phyloP scores from a whole-genome alignment of 2,329 filamentous ascomycete genomes.

The Arachnopeziza araneosa region DNA sequence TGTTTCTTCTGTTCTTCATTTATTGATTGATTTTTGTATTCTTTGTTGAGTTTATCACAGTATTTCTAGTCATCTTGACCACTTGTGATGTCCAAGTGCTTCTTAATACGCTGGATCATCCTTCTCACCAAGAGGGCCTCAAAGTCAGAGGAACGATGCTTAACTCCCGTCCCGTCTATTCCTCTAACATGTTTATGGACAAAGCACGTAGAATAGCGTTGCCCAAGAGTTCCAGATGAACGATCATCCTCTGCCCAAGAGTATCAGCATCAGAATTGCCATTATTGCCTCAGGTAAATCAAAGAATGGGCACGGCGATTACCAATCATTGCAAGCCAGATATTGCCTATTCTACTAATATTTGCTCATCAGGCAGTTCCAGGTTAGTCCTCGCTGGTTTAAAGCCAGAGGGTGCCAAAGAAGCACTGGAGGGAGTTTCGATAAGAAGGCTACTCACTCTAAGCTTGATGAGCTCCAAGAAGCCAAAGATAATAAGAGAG shows the following conservation, averaged over 20 bases:
- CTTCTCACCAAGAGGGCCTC: too few species aligned
- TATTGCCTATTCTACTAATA: constrained; percentile 47
- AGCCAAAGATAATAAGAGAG: constrained; percentile 44
- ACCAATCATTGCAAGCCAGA: constrained; percentile 56
- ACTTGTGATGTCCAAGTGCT: too few species aligned
- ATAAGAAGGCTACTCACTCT: constrained; percentile 39
- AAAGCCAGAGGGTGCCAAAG: constrained; percentile 49
- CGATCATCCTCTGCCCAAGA: constrained; percentile 54
- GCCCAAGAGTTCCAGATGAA: constrained; percentile 61
- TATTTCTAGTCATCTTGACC: too few species aligned
- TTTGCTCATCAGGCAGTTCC: constrained; percentile 45
- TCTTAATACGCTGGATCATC: too few species aligned
- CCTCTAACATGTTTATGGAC: constrained; percentile 50
- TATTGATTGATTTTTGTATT: too few species aligned
- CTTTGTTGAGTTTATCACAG: too few species aligned
- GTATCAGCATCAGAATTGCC: constrained; percentile 53
- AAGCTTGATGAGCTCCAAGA: constrained; percentile 40
- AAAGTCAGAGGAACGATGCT: too few species aligned
- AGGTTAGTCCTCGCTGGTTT: constrained; percentile 54
- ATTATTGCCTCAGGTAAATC: constrained; percentile 45
- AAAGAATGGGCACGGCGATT: constrained; percentile 57
- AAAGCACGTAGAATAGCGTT: constrained; percentile 50
- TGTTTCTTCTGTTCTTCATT: too few species aligned
- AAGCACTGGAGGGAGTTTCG: constrained; percentile 43
- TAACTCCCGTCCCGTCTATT: constrained; percentile 56